Percentiles rank a stretch among this genome's conserved stretches.
These are phyloP conservation scores for Fusarium siculi DNA, from an alignment of 2,329 filamentous ascomycete species.

Conservation along the genomic window DNA sequence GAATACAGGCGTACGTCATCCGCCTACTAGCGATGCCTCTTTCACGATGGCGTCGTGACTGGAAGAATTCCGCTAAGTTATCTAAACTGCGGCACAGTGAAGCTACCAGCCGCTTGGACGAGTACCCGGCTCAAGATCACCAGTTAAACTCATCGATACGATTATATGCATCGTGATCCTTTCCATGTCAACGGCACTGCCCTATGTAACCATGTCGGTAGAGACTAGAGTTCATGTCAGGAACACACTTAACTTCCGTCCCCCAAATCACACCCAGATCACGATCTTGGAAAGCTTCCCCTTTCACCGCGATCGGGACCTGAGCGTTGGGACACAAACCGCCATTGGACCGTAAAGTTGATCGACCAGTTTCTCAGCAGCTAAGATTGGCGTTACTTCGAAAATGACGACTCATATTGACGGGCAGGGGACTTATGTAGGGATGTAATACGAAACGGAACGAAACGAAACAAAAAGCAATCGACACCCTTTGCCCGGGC, in stretches of 20 bases:
- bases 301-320: not conserved
- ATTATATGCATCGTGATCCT: not conserved
- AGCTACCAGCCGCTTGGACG: not conserved
- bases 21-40: not conserved
- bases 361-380: not conserved
- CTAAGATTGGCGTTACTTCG: not conserved
- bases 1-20: not conserved
- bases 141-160: not conserved
- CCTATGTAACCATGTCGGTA: not conserved
- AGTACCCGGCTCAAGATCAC: not conserved
- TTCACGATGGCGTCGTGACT: not conserved
- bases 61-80: not conserved
- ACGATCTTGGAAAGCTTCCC: not conserved
- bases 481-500: not conserved
- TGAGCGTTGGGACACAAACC: not conserved
- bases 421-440: not conserved
- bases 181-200: not conserved
- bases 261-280: not conserved
- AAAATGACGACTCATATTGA: not conserved
- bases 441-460: not conserved
- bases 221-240: not conserved
- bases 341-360: not conserved
- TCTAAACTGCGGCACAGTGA: not conserved
- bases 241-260: not conserved
- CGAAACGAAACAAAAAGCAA: constrained; percentile 4